phyloP scores from a whole-genome alignment of 768 basidiomycete genomes.

The Podaxis sp. region DNA sequence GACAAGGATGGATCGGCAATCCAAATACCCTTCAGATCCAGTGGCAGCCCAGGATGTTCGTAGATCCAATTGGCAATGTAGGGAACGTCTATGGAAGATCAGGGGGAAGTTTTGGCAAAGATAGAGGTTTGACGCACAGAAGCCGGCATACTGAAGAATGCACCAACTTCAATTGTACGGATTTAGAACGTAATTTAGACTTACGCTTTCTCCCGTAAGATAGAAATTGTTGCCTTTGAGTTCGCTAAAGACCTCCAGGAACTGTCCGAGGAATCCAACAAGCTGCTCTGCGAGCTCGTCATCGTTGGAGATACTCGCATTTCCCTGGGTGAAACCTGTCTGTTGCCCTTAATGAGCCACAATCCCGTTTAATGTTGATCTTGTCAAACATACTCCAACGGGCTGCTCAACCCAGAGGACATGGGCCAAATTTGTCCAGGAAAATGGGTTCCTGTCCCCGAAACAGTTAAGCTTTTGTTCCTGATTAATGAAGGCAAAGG shows the following conservation, averaged over 20 bases:
- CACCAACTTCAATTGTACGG: slow-evolving; percentile 32
- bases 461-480: background rate
- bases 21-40: slow-evolving; percentile 69
- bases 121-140: slow-evolving; percentile 48
- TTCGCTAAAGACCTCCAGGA: slow-evolving; percentile 70
- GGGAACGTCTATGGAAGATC: slow-evolving; percentile 45
- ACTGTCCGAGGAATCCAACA: slow-evolving; percentile 67
- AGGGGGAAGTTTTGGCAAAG: background rate
- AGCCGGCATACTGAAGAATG: slow-evolving; percentile 63
- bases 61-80: slow-evolving; percentile 78
- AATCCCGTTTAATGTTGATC: slow-evolving; percentile 51
- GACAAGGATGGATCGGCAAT: slow-evolving; percentile 61
- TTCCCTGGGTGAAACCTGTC: slow-evolving; percentile 69
- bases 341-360: slow-evolving; percentile 12
- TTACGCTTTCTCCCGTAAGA: slow-evolving; percentile 70
- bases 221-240: slow-evolving; percentile 71
- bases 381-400: slow-evolving; percentile 72
- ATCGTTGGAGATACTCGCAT: slow-evolving; percentile 55
- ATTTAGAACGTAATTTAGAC: slow-evolving; percentile 23
- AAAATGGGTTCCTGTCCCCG: slow-evolving; percentile 46
- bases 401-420: slow-evolving; percentile 79
- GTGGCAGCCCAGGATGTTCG: slow-evolving; percentile 48
- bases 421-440: slow-evolving; percentile 79
- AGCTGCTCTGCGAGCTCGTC: slow-evolving; percentile 45
- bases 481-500: background rate